Percentiles rank a stretch among this genome's conserved stretches.
Conservation (phyloP, 2,329 filamentous ascomycete species). For the Lachnum nothofagi region DNA sequence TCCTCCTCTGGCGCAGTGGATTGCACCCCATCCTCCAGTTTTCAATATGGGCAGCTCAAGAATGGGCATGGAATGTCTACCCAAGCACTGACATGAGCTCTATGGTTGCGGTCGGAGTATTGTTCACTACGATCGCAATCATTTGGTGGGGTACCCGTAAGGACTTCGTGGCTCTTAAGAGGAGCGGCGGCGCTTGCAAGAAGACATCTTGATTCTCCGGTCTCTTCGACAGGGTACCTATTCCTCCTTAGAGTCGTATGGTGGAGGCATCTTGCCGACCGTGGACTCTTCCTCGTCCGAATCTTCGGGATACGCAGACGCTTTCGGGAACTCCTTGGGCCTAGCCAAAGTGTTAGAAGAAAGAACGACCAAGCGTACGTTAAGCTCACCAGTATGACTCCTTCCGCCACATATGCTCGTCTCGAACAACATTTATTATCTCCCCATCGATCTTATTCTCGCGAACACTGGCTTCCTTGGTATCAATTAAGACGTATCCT, state of each 20-base stretch:
- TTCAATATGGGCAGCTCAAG: slow-evolving; percentile 58
- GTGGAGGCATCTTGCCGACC: slow-evolving; percentile 79
- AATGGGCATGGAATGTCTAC: slow-evolving; percentile 71
- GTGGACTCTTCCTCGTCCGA: slow-evolving; percentile 72
- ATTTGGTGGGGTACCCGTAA: slow-evolving; percentile 35
- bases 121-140: slow-evolving; percentile 58
- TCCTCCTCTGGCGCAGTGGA: slow-evolving; percentile 61
- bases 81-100: slow-evolving; percentile 63
- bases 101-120: slow-evolving; percentile 60
- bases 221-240: slow-evolving; percentile 19
- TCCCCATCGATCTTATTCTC: slow-evolving; percentile 79
- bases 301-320: slow-evolving; percentile 54
- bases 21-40: slow-evolving; percentile 56
- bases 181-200: slow-evolving; percentile 24
- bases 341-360: slow-evolving; percentile 39
- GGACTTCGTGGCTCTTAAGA: slow-evolving; percentile 28
- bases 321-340: slow-evolving; percentile 74
- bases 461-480: slow-evolving; percentile 55
- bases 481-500: slow-evolving; percentile 80
- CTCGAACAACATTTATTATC: slow-evolving; percentile 86
- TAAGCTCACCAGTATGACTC: slow-evolving; percentile 72
- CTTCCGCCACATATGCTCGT: slow-evolving; percentile 90
- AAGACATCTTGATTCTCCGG: slow-evolving; percentile 18
- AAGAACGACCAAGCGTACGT: too few species aligned
- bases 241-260: slow-evolving; percentile 63